A percentile compares a stretch with the other conserved stretches of the same genome.
Conservation (phyloP, 805 yeast species). For the Candida taoyuanica region DNA sequence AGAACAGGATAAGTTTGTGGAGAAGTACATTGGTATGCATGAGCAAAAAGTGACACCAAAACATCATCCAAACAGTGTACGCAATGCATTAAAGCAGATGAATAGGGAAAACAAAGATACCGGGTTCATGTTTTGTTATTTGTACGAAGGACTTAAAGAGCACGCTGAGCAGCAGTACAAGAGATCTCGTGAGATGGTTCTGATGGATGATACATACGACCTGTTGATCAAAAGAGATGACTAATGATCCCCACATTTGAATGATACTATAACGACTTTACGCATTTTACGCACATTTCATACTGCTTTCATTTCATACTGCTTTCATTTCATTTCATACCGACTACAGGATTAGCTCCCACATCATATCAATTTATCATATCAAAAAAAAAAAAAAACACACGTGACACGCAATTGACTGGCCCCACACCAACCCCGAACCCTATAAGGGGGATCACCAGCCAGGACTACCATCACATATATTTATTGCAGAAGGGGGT, state of each 20-base stretch:
- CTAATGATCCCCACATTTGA: constrained; percentile 1
- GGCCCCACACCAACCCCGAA: constrained; percentile 8
- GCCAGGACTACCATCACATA: constrained; percentile 5
- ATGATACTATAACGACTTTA: too few relatives aligned
- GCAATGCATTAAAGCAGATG: constrained; percentile 12
- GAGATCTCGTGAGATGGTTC: constrained; percentile 5
- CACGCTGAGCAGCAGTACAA: constrained; percentile 11
- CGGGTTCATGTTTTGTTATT: constrained; percentile 15
- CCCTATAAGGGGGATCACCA: constrained; percentile 12
- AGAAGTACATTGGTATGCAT: constrained; percentile 7
- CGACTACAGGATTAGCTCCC: too few relatives aligned
- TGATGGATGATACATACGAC: constrained; percentile 14
- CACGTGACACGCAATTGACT: constrained; percentile 3
- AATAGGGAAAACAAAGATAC: constrained; percentile 15
- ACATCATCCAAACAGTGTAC: constrained; percentile 11
- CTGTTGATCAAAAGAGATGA: constrained; percentile 12
- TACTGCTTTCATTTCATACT: too few relatives aligned
- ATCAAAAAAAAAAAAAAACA: neutral
- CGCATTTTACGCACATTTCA: too few relatives aligned
- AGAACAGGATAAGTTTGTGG: constrained; percentile 10
- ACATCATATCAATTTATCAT: too few relatives aligned
- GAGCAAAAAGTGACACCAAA: constrained; percentile 11
- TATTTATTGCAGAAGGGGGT: constrained; percentile 8
- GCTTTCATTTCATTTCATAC: too few relatives aligned
- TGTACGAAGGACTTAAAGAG: constrained; percentile 15